Percentiles rank a stretch among this genome's conserved stretches.
These are phyloP conservation scores for Mrakia blollopis DNA, from an alignment of 768 basidiomycete genomes.

Conservation along the genomic window DNA sequence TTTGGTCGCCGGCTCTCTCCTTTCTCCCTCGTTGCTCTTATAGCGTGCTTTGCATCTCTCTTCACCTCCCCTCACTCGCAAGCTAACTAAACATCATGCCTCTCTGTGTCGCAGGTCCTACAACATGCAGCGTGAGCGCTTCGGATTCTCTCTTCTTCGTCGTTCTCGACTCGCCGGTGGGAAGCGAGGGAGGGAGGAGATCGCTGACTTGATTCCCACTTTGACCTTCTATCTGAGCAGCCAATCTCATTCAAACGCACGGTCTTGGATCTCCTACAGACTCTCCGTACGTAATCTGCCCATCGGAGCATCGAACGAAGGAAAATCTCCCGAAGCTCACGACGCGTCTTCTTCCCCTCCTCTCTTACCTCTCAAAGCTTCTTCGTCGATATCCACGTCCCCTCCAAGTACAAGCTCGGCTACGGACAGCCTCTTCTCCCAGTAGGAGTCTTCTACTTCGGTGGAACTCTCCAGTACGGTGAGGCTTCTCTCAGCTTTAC, in stretches of 20 bases:
- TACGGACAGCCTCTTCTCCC: conserved; percentile 47
- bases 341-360: neutral
- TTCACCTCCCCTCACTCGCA: neutral
- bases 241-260: conserved; percentile 4
- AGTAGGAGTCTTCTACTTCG: conserved; percentile 71
- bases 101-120: neutral
- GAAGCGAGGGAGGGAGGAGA: too few species aligned
- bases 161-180: neutral
- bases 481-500: neutral
- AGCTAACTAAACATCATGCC: neutral
- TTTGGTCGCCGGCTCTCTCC: neutral
- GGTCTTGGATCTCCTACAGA: conserved; percentile 65
- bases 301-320: neutral
- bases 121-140: neutral
- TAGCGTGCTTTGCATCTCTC: neutral
- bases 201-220: neutral
- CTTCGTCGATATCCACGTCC: conserved; percentile 53
- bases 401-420: conserved; percentile 41
- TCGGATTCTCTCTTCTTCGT: neutral
- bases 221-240: conserved; percentile 12
- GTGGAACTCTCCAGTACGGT: conserved; percentile 61
- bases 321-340: neutral
- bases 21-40: neutral
- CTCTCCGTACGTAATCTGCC: conserved; percentile 54
- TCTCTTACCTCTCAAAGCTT: too few species aligned